A percentile compares a stretch with the other conserved stretches of the same genome.
These are phyloP conservation scores for Boletus edulis DNA, from an alignment of 768 basidiomycete genomes.

Conservation along the genomic window DNA sequence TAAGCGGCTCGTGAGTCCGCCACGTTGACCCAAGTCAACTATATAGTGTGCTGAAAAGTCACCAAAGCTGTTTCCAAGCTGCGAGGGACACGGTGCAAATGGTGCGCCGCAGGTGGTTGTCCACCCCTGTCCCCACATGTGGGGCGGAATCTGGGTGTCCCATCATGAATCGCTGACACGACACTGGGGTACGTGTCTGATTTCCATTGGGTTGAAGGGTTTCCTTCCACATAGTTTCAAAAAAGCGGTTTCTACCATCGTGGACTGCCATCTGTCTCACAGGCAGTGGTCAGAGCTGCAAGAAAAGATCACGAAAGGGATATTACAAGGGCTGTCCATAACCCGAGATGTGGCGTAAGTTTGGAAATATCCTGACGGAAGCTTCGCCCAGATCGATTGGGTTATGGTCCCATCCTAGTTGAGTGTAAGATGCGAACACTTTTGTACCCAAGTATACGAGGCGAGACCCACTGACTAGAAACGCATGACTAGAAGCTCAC, in stretches of 20 bases:
- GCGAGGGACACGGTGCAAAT: no score
- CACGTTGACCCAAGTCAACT: background rate
- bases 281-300: background rate
- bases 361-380: background rate
- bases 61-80: background rate
- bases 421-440: background rate
- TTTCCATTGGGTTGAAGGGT: background rate
- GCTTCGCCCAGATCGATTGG: background rate
- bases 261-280: background rate
- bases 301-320: background rate
- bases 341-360: background rate
- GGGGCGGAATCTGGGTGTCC: no score
- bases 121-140: no score
- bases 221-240: no score
- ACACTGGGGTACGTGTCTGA: background rate
- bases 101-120: no score
- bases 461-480: no score
- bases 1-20: background rate
- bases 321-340: conserved; percentile 4
- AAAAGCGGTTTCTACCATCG: background rate
- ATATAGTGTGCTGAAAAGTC: background rate
- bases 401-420: conserved; percentile 1
- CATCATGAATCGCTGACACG: background rate
- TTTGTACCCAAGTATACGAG: no score
- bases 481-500: no score